Percentiles rank a stretch among this genome's conserved stretches.
These are phyloP conservation scores for Grifola frondosa DNA, from an alignment of 1,284 basidiomycete genomes.

Conservation along the genomic window DNA sequence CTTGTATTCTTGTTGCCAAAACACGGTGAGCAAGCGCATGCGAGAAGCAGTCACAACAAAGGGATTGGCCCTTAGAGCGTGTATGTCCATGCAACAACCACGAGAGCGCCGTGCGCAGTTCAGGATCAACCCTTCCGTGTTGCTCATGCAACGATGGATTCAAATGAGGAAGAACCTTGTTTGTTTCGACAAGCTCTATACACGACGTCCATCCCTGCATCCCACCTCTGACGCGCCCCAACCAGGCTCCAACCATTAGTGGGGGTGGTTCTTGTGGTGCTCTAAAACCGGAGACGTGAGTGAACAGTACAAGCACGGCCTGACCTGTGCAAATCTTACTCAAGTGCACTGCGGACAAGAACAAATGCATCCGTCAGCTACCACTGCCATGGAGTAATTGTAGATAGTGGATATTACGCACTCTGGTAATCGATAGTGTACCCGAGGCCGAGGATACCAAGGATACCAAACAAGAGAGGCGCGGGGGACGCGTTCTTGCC, in stretches of 20 bases:
- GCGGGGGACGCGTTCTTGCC: constrained; percentile 83
- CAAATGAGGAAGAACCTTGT: constrained; percentile 5
- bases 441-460: constrained; percentile 77
- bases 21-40: neutral
- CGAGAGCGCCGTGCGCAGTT: too few species aligned
- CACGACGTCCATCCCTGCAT: constrained; percentile 15
- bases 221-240: constrained; percentile 8
- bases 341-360: constrained; percentile 63
- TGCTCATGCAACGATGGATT: too few species aligned
- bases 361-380: constrained; percentile 2
- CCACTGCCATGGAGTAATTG: neutral
- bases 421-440: constrained; percentile 93
- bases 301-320: constrained; percentile 22
- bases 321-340: constrained; percentile 44
- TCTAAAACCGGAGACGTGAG: constrained; percentile 42
- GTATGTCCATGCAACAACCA: neutral
- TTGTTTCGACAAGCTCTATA: constrained; percentile 9
- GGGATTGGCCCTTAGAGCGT: neutral
- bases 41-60: neutral
- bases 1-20: too few species aligned
- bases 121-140: too few species aligned
- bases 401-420: constrained; percentile 45
- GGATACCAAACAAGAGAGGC: constrained; percentile 73
- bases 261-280: constrained; percentile 86
- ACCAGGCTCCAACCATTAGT: constrained; percentile 41